These are phyloP conservation scores for Aureobasidium lini DNA, from an alignment of 2,329 filamentous ascomycete genomes.

Conservation along the genomic window DNA sequence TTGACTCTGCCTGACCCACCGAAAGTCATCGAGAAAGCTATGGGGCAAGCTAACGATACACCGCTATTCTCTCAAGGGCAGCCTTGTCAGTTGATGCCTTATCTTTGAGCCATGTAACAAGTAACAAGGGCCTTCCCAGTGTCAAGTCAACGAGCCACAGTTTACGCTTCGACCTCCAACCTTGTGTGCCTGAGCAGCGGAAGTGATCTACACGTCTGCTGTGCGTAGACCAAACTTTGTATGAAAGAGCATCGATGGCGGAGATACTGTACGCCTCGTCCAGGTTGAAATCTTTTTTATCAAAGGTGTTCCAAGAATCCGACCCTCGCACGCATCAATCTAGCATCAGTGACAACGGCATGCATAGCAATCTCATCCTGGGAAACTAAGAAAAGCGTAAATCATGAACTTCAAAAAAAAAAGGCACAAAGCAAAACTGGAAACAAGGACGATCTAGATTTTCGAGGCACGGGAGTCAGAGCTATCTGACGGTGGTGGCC, in stretches of 20 bases:
- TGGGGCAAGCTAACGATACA: neutral
- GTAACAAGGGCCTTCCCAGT: neutral
- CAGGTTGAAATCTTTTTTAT: neutral
- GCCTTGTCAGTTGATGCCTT: neutral
- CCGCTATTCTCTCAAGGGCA: neutral
- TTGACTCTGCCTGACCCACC: neutral
- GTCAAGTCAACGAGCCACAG: neutral
- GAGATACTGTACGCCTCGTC: neutral
- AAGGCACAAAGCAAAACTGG: neutral
- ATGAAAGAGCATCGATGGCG: neutral
- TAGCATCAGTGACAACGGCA: neutral
- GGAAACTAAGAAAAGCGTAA: neutral
- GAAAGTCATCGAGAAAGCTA: neutral
- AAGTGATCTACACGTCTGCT: neutral
- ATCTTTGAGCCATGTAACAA: neutral
- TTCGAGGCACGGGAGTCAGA: neutral
- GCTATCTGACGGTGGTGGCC: neutral
- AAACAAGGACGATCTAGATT: neutral
- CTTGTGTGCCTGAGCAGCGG: neutral
- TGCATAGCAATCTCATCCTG: too few species aligned
- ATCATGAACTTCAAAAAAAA: neutral
- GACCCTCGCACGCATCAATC: neutral
- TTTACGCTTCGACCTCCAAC: neutral
- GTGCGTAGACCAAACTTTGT: neutral
- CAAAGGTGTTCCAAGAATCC: neutral